phyloP scores from a whole-genome alignment of 768 basidiomycete genomes.

The Lactarius psammicola region DNA sequence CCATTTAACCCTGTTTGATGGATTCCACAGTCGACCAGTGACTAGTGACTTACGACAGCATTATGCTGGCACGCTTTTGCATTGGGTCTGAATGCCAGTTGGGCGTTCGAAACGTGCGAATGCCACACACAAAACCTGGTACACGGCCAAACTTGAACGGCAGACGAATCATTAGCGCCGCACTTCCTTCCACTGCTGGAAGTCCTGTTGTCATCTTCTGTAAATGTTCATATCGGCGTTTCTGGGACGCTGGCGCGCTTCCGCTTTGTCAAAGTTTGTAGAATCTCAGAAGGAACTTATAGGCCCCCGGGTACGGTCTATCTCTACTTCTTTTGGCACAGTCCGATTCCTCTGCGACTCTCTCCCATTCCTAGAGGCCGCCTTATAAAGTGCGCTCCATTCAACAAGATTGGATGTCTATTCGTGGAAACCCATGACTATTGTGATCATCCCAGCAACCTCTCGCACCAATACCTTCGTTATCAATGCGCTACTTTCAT shows the following conservation, averaged over 20 bases:
- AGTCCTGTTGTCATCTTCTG: constrained; percentile 17
- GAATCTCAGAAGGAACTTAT: not conserved
- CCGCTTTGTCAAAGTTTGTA: constrained; percentile 20
- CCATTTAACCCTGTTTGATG: constrained; percentile 5
- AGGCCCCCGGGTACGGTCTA: not conserved
- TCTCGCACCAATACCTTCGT: constrained; percentile 27
- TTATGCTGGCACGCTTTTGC: not conserved
- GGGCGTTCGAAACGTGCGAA: not conserved
- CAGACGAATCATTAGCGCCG: constrained; percentile 16
- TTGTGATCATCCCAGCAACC: constrained; percentile 26
- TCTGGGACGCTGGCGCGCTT: constrained; percentile 1
- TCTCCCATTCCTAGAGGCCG: constrained; percentile 3
- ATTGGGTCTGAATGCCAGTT: not conserved
- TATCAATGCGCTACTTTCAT: constrained; percentile 22
- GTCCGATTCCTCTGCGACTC: not conserved
- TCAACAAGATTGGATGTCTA: not conserved
- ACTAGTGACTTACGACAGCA: not conserved
- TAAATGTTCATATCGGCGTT: constrained; percentile 6
- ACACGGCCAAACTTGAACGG: not conserved
- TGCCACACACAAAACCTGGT: not conserved
- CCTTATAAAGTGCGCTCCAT: constrained; percentile 20
- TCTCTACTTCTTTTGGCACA: constrained; percentile 19
- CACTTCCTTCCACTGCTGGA: constrained; percentile 20
- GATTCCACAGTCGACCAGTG: not conserved
- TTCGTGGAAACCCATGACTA: constrained; percentile 21